phyloP scores from a whole-genome alignment of 768 basidiomycete species.

The Boletus rex-veris region DNA sequence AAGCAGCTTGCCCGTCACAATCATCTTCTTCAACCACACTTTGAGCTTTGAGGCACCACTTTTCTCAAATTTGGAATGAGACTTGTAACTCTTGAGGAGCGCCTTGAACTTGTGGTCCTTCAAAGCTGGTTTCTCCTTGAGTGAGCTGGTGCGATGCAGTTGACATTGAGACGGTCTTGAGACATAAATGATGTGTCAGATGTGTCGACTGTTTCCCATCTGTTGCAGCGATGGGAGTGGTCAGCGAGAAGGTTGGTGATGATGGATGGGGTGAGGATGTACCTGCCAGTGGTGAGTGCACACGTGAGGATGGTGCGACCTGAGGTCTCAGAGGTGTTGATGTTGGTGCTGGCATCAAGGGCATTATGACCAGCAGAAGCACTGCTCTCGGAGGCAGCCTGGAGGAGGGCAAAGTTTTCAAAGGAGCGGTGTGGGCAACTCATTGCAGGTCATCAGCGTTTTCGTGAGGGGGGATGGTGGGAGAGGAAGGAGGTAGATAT shows the following conservation, averaged over 20 bases:
- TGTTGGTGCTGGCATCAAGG: conserved; percentile 58
- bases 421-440: conserved; percentile 39
- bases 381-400: conserved; percentile 56
- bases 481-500: conserved; percentile 15
- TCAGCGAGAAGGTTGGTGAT: conserved; percentile 6
- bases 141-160: conserved; percentile 38
- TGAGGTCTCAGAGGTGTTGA: conserved; percentile 58
- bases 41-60: conserved; percentile 50
- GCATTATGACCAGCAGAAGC: conserved; percentile 50
- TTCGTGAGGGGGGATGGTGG: conserved; percentile 22
- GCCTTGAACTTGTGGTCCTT: conserved; percentile 41
- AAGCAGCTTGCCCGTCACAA: conserved; percentile 37
- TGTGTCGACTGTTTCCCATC: conserved; percentile 69
- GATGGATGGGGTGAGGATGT: conserved; percentile 18
- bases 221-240: conserved; percentile 23
- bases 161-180: conserved; percentile 49
- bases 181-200: conserved; percentile 68
- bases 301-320: conserved; percentile 66
- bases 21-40: conserved; percentile 62
- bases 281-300: conserved; percentile 72
- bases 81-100: conserved; percentile 42
- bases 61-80: conserved; percentile 29
- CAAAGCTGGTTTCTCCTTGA: conserved; percentile 23
- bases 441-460: conserved; percentile 31
- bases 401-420: conserved; percentile 45